Evolutionary conservation across 441 rosid species (phyloP).

Genomic region (Croton laevigatus): DNA sequence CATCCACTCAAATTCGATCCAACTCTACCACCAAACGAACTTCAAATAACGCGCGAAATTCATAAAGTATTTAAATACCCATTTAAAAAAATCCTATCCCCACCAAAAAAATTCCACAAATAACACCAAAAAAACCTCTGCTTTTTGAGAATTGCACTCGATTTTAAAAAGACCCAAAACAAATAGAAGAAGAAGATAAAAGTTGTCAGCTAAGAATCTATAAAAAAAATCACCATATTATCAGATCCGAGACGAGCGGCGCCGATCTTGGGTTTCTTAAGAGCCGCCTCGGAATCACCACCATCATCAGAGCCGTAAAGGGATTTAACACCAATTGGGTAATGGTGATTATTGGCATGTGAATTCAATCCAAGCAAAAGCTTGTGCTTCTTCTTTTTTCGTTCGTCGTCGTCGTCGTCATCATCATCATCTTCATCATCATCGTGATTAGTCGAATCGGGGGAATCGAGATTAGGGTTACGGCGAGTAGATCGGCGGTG

Average conservation of each 20-base stretch:
- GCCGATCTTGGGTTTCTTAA: conserved; percentile 40
- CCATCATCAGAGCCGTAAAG: conserved; percentile 30
- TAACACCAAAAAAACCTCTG: not conserved
- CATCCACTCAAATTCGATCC: conserved; percentile 34
- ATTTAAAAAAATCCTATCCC: conserved; percentile 5
- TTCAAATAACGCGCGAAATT: conserved; percentile 53
- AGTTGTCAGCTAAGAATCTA: not conserved
- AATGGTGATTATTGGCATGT: conserved; percentile 25
- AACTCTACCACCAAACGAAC: conserved; percentile 18
- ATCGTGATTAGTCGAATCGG: conserved; percentile 31
- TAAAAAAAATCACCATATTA: conserved; percentile 35
- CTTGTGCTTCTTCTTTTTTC: conserved; percentile 63
- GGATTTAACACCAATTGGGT: conserved; percentile 26
- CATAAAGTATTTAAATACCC: conserved; percentile 23
- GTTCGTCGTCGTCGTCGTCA: conserved; percentile 54
- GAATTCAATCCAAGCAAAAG: conserved; percentile 62
- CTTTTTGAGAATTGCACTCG: not conserved
- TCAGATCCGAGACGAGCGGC: conserved; percentile 48
- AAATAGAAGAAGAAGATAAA: not conserved
- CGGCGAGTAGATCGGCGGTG: conserved; percentile 45
- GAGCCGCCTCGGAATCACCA: conserved; percentile 36
- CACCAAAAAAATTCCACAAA: not conserved
- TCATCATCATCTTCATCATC: conserved; percentile 34
- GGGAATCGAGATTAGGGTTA: conserved; percentile 28
- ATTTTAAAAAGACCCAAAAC: not conserved